These are phyloP conservation scores for Sclerotinia borealis DNA, from an alignment of 2,329 filamentous ascomycete species.

Conservation along the genomic window DNA sequence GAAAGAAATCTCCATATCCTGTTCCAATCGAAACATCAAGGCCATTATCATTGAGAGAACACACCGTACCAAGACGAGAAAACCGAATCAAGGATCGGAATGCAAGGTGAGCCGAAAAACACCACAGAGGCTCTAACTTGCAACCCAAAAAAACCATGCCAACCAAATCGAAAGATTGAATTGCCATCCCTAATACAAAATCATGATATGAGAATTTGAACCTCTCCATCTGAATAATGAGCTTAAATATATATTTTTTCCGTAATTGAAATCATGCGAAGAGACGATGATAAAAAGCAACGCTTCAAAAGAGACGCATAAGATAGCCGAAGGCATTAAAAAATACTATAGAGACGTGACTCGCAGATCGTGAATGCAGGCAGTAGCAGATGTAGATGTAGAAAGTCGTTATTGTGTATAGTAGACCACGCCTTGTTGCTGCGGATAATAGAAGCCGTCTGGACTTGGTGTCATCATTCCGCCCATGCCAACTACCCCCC, in stretches of 20 bases:
- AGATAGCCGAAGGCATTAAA: neutral
- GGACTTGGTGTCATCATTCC: conserved; percentile 71
- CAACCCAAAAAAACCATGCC: conserved; percentile 8
- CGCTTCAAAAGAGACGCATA: conserved; percentile 1
- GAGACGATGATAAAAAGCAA: neutral
- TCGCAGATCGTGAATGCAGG: neutral
- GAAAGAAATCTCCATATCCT: conserved; percentile 3
- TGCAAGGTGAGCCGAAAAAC: conserved; percentile 1
- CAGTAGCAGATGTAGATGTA: neutral
- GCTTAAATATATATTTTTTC: neutral
- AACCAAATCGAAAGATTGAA: conserved; percentile 8
- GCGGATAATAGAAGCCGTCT: conserved; percentile 66
- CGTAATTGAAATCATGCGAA: neutral
- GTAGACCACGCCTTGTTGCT: conserved; percentile 51
- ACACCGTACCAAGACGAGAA: neutral
- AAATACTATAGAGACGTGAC: neutral
- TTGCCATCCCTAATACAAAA: conserved; percentile 6
- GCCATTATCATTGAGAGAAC: conserved; percentile 2
- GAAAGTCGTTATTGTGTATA: conserved; percentile 48
- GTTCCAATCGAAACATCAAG: conserved; percentile 4
- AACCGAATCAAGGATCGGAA: neutral
- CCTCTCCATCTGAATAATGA: conserved; percentile 1
- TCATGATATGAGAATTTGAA: conserved; percentile 1
- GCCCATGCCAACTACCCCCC: conserved; percentile 62
- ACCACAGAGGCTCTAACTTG: conserved; percentile 3